Percentiles rank a stretch among this genome's conserved stretches.
Evolutionary conservation across 2,329 filamentous ascomycete genomes (phyloP).

Genomic region (Elsinoe australis): DNA sequence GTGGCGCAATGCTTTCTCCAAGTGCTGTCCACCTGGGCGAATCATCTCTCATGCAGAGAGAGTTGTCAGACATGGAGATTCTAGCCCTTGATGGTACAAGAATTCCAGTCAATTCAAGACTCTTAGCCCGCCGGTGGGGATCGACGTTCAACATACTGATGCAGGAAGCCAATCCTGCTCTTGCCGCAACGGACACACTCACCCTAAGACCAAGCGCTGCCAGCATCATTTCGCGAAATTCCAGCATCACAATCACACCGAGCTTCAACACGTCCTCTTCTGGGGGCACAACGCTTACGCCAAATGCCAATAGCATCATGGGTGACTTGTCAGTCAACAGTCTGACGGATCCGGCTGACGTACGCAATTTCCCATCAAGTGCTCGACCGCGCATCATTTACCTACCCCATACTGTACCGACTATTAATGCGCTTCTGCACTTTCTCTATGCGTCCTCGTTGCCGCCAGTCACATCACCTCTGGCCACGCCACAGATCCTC

Average conservation of each 20-base stretch:
- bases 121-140: conserved; percentile 83
- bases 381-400: conserved; percentile 80
- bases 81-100: conserved; percentile 84
- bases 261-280: conserved; percentile 47
- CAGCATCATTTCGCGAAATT: conserved; percentile 59
- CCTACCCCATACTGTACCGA: conserved; percentile 83
- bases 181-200: conserved; percentile 64
- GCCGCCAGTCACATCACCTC: conserved; percentile 62
- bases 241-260: conserved; percentile 76
- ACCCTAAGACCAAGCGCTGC: conserved; percentile 58
- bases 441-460: conserved; percentile 90
- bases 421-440: conserved; percentile 81
- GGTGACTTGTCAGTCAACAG: conserved; percentile 42
- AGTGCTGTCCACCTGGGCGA: conserved; percentile 81
- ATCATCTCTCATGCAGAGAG: conserved; percentile 68
- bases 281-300: conserved; percentile 36
- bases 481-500: conserved; percentile 90
- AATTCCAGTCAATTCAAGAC: conserved; percentile 85
- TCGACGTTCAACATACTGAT: conserved; percentile 91
- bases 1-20: conserved; percentile 66
- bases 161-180: conserved; percentile 62
- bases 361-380: conserved; percentile 45
- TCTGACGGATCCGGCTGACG: conserved; percentile 44
- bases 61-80: conserved; percentile 94
- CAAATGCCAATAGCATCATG: conserved; percentile 1